phyloP scores from a whole-genome alignment of 768 basidiomycete genomes.

The Kwoniella shandongensis region DNA sequence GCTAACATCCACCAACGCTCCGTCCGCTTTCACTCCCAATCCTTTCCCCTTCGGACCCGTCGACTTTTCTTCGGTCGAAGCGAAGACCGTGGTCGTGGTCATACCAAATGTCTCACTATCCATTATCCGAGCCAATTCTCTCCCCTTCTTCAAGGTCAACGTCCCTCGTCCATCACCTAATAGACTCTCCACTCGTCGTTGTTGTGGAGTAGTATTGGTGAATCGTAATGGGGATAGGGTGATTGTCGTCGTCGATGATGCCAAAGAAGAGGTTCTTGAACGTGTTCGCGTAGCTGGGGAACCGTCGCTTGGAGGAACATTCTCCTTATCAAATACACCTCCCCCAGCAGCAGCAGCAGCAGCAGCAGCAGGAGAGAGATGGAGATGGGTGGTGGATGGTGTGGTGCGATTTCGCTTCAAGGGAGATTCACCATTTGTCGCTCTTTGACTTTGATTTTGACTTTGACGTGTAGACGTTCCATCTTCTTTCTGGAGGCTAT shows the following conservation, averaged over 20 bases:
- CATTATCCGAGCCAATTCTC: conserved; percentile 23
- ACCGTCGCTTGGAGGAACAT: conserved; percentile 19
- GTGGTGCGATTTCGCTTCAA: conserved; percentile 5
- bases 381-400: too few relatives aligned
- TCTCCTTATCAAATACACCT: conserved; percentile 29
- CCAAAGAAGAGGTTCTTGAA: conserved; percentile 24
- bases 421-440: conserved; percentile 7
- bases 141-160: conserved; percentile 38
- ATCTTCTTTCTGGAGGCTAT: too few relatives aligned
- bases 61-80: not conserved
- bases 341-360: too few relatives aligned
- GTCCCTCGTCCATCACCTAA: conserved; percentile 36
- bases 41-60: not conserved
- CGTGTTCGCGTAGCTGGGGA: conserved; percentile 39
- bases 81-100: not conserved
- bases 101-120: conserved; percentile 1
- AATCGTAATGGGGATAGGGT: not conserved
- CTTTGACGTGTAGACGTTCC: too few relatives aligned
- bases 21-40: conserved; percentile 24
- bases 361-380: too few relatives aligned
- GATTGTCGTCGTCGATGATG: conserved; percentile 3
- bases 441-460: too few relatives aligned
- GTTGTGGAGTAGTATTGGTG: too few relatives aligned
- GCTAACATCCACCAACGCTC: conserved; percentile 44
- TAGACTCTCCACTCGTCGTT: conserved; percentile 6